phyloP scores from a whole-genome alignment of 306 rosid species.

The Mimosa bimucronata region DNA sequence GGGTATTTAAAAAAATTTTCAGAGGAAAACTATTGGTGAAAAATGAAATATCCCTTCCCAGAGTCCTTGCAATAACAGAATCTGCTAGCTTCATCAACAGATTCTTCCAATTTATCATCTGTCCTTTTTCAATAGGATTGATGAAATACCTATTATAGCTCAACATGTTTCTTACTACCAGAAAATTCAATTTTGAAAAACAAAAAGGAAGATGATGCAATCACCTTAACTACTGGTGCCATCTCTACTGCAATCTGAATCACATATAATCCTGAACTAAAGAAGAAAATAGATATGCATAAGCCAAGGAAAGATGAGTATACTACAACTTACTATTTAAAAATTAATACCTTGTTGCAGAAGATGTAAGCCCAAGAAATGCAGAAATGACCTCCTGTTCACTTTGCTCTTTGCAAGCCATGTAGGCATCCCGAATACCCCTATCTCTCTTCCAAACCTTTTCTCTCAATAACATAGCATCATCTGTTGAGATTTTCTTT shows the following conservation, averaged over 20 bases:
- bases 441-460: constrained; percentile 84
- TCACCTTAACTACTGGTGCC: constrained; percentile 99
- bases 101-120: constrained; percentile 23
- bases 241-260: constrained; percentile 97
- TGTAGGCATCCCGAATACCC: constrained; percentile 59
- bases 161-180: not conserved
- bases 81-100: constrained; percentile 19
- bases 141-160: not conserved
- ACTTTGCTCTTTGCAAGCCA: constrained; percentile 65
- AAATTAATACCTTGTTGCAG: constrained; percentile 63
- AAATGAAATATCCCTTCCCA: constrained; percentile 31
- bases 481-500: constrained; percentile 69
- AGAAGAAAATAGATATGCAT: constrained; percentile 52
- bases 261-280: constrained; percentile 83
- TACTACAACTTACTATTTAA: constrained; percentile 30
- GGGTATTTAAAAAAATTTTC: no score
- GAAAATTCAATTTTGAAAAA: not conserved
- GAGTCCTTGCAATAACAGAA: constrained; percentile 31
- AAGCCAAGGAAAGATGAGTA: constrained; percentile 40
- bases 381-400: constrained; percentile 65
- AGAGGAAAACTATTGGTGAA: not conserved
- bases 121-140: constrained; percentile 7
- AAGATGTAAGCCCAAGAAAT: constrained; percentile 69
- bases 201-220: constrained; percentile 21
- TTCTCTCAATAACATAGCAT: constrained; percentile 75